Evolutionary conservation across 148 eudicot genomes (phyloP).

Genomic region (Nepenthes mirabilis): DNA sequence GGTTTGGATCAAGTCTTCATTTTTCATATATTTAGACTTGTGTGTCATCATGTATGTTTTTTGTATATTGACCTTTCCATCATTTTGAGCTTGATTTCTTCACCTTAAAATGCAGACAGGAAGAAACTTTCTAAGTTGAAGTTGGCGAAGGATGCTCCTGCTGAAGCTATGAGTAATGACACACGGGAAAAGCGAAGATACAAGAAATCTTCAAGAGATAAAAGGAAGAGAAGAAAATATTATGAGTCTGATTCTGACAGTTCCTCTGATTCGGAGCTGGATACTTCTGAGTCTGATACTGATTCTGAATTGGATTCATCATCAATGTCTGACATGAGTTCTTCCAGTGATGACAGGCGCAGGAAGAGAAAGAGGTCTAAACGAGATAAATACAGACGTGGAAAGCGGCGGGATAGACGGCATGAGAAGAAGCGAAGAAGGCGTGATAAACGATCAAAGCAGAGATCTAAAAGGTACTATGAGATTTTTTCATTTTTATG

Average conservation of each 20-base stretch:
- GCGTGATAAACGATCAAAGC: constrained; percentile 58
- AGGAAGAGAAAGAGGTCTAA: constrained; percentile 69
- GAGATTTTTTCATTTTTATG: neutral
- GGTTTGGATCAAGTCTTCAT: constrained; percentile 1
- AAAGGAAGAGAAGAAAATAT: constrained; percentile 55
- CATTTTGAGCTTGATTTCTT: neutral
- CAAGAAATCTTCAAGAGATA: constrained; percentile 58
- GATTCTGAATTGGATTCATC: constrained; percentile 59
- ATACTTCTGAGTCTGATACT: constrained; percentile 57
- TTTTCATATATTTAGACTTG: neutral
- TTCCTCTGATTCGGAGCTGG: constrained; percentile 55
- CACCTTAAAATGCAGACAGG: constrained; percentile 34
- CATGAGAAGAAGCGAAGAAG: constrained; percentile 55
- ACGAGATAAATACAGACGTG: constrained; percentile 46
- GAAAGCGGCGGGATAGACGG: constrained; percentile 53
- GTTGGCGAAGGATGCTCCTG: constrained; percentile 33
- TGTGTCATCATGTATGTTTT: neutral
- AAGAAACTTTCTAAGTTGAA: constrained; percentile 36
- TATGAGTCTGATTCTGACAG: constrained; percentile 70
- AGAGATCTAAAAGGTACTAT: constrained; percentile 54
- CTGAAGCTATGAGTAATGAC: constrained; percentile 10
- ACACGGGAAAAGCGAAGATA: constrained; percentile 8
- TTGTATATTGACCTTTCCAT: neutral
- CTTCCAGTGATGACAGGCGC: constrained; percentile 74
- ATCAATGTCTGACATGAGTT: constrained; percentile 40